Base-by-base conservation (phyloP, 1,284 basidiomycete genomes). In the Ceratobasidium sp. region DNA sequence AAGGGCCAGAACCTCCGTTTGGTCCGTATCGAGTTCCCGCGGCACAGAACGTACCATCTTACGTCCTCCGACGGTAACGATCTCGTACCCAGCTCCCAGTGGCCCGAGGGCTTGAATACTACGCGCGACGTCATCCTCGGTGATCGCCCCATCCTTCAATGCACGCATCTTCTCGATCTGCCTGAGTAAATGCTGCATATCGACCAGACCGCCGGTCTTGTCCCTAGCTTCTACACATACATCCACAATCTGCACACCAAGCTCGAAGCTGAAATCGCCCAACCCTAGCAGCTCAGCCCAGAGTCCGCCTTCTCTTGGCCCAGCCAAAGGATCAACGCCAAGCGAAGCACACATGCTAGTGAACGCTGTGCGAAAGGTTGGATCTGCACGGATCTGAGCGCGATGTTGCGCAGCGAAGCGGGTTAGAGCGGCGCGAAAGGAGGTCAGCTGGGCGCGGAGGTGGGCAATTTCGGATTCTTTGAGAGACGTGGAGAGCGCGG, bases 201-300 rank as follows among this genome's bases (percentile, higher is more conserved):
- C 92, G 74, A 99, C 96, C 69, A 99, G 85, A 0, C 98, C 97
- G 0, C 98, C 97, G 80, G 98, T 98, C 56, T 91, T 85, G 76
- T 93, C 91, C 56, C 97, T 86, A 10, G 95, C 97, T 82, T 90
- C 92, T 39, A 99, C 92, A 81, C 97, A 99, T 20, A 99, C 90
- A 82, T 99, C 97, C 64, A 99, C 96, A 79, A 99, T 93, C 86
- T 99, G 97, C 33, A 99, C 95, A 2, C 95, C 95, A 0, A 99
- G 89, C 81, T 98, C 97, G 83, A 95, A 95, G 81, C 96, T 93
- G 95, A 95, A 99, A 83, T 99, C 98, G 7, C 95, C 91, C 67
- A 89, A 80, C 0, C 94, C 95, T 20, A 98, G 88, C 81, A 95
- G 86, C 82, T 96, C 96, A 28, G 90, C 91, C 91, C 93, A 95